These are phyloP conservation scores for Exophiala alcalophila DNA, from an alignment of 2,329 filamentous ascomycete genomes.

Conservation along the genomic window DNA sequence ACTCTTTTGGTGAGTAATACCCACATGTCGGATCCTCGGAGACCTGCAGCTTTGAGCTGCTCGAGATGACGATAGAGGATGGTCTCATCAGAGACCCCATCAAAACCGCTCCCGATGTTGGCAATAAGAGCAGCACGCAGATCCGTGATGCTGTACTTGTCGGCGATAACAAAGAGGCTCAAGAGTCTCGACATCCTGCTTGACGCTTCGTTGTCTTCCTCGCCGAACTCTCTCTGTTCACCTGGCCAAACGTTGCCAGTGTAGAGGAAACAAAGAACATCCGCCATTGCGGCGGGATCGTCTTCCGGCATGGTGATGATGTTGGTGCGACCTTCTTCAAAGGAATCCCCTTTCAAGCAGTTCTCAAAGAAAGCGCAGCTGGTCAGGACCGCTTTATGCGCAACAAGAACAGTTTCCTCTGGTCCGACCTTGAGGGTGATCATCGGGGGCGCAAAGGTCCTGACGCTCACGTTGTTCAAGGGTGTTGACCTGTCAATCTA, in stretches of 20 bases:
- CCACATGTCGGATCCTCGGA: not conserved
- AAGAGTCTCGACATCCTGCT: too few species aligned
- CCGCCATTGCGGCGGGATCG: not conserved
- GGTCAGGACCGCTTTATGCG: constrained; percentile 1
- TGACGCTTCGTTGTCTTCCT: too few species aligned
- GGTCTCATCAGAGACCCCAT: too few species aligned
- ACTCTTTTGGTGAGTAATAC: not conserved
- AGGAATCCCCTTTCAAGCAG: not conserved
- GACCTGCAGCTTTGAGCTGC: not conserved
- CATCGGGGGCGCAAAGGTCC: not conserved
- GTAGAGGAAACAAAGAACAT: not conserved
- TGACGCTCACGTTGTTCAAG: too few species aligned
- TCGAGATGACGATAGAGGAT: not conserved
- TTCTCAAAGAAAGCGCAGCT: not conserved
- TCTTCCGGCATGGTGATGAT: constrained; percentile 1
- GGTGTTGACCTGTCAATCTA: too few species aligned
- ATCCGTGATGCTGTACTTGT: not conserved
- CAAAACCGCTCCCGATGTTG: too few species aligned
- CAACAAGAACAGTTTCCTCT: not conserved
- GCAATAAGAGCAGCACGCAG: too few species aligned
- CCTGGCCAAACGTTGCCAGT: not conserved
- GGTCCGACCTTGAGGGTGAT: constrained; percentile 5
- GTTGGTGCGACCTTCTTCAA: constrained; percentile 2
- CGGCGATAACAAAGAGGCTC: too few species aligned
- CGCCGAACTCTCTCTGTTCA: too few species aligned